Percentiles rank a stretch among this genome's conserved stretches.
Conservation (phyloP, 163 green algal species). For the Prototheca cutis region DNA sequence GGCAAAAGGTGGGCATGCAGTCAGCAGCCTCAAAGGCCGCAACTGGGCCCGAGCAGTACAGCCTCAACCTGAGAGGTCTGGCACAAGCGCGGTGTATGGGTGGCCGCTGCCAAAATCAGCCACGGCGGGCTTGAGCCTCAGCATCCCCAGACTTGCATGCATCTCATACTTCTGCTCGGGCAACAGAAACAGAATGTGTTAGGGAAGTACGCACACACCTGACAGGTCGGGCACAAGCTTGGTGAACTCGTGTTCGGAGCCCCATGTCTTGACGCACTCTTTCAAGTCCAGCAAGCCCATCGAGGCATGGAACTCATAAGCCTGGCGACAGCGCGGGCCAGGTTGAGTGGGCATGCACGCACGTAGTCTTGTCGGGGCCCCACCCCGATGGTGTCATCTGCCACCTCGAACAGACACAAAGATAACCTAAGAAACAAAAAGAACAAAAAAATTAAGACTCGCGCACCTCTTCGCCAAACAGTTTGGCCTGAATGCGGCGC, state of each 20-base stretch:
- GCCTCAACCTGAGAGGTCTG: slow-evolving; percentile 31
- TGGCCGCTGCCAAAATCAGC: slow-evolving; percentile 9
- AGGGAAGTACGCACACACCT: not conserved
- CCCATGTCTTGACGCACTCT: slow-evolving; percentile 23
- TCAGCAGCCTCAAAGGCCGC: no score
- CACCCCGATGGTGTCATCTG: no score
- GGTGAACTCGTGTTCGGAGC: slow-evolving; percentile 16
- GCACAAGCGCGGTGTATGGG: slow-evolving; percentile 23
- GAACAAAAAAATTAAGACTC: not conserved
- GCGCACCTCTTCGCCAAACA: slow-evolving; percentile 35
- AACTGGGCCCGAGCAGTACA: no score
- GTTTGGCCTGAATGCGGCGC: slow-evolving; percentile 70
- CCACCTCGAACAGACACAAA: no score
- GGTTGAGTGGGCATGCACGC: not conserved
- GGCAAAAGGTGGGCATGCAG: no score
- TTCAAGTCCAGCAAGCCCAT: slow-evolving; percentile 40
- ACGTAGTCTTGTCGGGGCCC: not conserved
- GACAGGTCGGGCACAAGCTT: slow-evolving; percentile 32
- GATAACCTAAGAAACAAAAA: no score
- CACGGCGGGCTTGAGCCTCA: not conserved
- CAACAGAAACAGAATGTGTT: not conserved
- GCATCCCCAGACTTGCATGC: not conserved
- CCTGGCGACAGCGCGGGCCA: slow-evolving; percentile 1
- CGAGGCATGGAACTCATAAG: slow-evolving; percentile 43
- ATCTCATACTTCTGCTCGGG: not conserved